These are phyloP conservation scores for Cyamopsis tetragonoloba DNA, from an alignment of 306 rosid genomes.

Conservation along the genomic window DNA sequence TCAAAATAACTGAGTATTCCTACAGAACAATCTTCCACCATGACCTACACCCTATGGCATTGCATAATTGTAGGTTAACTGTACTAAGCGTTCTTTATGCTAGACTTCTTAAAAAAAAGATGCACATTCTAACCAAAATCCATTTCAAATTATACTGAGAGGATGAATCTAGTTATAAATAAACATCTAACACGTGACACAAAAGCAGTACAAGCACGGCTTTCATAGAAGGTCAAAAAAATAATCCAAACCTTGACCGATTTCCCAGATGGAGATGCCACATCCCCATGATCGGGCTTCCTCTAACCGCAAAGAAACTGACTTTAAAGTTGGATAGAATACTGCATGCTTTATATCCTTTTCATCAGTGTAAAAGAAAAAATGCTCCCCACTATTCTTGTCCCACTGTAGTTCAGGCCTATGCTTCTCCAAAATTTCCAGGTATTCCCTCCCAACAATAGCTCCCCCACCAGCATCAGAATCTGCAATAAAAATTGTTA, in stretches of 20 bases:
- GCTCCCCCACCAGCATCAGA: slow-evolving; percentile 63
- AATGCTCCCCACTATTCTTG: slow-evolving; percentile 74
- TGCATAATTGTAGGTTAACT: background rate
- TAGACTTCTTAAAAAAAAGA: background rate
- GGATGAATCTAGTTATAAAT: background rate
- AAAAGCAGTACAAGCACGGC: background rate
- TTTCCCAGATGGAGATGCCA: slow-evolving; percentile 96
- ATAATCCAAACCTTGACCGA: slow-evolving; percentile 97
- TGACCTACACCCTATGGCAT: background rate
- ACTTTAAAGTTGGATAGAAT: slow-evolving; percentile 79
- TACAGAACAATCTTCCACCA: no score
- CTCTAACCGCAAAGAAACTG: slow-evolving; percentile 73
- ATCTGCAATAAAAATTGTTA: slow-evolving; percentile 34
- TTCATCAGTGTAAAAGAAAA: slow-evolving; percentile 57
- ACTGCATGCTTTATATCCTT: slow-evolving; percentile 62
- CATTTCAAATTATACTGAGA: background rate
- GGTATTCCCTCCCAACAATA: slow-evolving; percentile 73
- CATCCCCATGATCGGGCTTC: slow-evolving; percentile 85
- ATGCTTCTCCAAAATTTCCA: slow-evolving; percentile 73
- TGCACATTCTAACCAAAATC: background rate
- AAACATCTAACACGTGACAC: background rate
- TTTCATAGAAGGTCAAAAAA: slow-evolving; percentile 67
- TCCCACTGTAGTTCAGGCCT: slow-evolving; percentile 78
- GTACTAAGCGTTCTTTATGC: background rate
- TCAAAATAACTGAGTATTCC: no score